Evolutionary conservation across 1,284 basidiomycete species (phyloP).

Genomic region (Rhodotorula sp.): DNA sequence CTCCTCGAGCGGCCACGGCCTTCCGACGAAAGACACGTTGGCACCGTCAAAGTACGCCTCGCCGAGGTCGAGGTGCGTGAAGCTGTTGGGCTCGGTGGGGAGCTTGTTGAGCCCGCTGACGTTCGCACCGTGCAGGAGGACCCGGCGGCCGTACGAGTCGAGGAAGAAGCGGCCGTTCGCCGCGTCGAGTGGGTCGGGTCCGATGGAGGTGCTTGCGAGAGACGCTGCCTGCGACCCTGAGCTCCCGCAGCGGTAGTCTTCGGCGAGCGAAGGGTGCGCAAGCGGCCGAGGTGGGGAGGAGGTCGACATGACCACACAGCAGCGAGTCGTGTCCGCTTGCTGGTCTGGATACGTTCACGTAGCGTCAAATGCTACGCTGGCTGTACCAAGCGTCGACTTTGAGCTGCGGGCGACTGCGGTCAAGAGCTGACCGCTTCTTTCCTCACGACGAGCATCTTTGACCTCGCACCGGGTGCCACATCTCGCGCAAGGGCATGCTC

Average conservation of each 20-base stretch:
- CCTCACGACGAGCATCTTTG: too few species aligned
- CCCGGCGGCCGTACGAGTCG: conserved; percentile 47
- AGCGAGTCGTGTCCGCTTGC: too few species aligned
- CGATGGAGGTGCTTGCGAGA: conserved; percentile 10
- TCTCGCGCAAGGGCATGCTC: too few species aligned
- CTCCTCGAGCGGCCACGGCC: conserved; percentile 51
- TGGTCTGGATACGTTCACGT: too few species aligned
- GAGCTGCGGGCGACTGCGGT: too few species aligned
- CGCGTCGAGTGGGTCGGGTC: conserved; percentile 10
- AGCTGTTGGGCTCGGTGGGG: conserved; percentile 42
- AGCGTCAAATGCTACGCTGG: too few species aligned
- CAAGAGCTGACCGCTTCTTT: too few species aligned
- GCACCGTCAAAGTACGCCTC: conserved; percentile 48
- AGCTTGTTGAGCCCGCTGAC: conserved; percentile 52
- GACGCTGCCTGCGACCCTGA: background rate
- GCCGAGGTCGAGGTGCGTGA: conserved; percentile 35
- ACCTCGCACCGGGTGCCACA: too few species aligned
- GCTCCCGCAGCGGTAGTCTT: background rate
- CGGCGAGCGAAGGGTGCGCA: background rate
- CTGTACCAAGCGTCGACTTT: too few species aligned
- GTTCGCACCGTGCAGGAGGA: conserved; percentile 52
- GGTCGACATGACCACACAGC: background rate
- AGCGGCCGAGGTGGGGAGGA: background rate
- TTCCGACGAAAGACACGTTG: conserved; percentile 50
- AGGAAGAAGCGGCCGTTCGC: conserved; percentile 43